These are phyloP conservation scores for Neurospora africana DNA, from an alignment of 495 filamentous ascomycete genomes.

Conservation along the genomic window DNA sequence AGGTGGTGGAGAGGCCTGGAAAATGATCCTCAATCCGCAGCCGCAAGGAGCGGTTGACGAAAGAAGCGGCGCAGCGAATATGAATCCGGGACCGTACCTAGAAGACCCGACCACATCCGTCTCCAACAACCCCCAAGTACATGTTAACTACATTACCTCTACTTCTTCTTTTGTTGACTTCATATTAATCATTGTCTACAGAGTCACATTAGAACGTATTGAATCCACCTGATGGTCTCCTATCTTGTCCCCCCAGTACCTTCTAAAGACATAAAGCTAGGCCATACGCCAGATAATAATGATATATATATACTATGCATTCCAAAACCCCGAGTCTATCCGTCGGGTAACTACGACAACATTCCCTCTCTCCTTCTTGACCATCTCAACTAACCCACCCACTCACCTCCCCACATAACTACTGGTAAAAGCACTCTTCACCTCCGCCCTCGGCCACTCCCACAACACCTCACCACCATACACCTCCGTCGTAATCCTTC, in stretches of 20 bases:
- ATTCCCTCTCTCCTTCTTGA: background rate
- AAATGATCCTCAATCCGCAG: no score
- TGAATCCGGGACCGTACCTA: background rate
- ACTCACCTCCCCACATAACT: conserved; percentile 26
- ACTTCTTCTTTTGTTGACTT: background rate
- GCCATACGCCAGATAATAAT: background rate
- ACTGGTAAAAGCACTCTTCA: conserved; percentile 44
- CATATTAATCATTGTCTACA: background rate
- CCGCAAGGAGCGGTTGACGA: no score
- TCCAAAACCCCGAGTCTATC: background rate
- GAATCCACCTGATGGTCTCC: background rate
- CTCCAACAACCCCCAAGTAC: background rate
- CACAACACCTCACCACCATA: conserved; percentile 45
- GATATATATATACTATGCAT: background rate
- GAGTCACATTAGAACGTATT: background rate
- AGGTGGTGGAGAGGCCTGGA: no score
- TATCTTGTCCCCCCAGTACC: background rate
- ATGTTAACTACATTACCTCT: background rate
- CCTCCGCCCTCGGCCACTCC: conserved; percentile 45
- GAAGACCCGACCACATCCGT: background rate
- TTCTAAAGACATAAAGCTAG: background rate
- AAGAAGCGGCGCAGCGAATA: no score
- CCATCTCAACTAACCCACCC: background rate
- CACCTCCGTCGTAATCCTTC: conserved; percentile 47
- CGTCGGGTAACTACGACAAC: background rate